Evolutionary conservation across 495 filamentous ascomycete genomes (phyloP).

Genomic region (Tuber indicum): DNA sequence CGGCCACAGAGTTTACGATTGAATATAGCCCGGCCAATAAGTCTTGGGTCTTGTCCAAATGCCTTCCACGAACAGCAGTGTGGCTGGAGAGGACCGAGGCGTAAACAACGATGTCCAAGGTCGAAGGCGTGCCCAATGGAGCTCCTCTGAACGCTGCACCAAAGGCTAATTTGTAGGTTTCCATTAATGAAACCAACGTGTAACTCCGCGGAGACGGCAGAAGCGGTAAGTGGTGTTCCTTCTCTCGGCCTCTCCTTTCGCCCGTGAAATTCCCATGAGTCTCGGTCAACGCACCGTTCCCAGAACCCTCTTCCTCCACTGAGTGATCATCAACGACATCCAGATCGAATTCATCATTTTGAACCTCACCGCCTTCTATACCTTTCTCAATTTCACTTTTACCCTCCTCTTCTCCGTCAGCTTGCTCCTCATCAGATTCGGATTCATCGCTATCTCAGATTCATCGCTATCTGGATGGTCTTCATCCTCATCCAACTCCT

Average conservation of each 20-base stretch:
- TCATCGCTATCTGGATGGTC: slow-evolving; percentile 32
- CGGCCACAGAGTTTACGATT: slow-evolving; percentile 58
- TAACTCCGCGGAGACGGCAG: slow-evolving; percentile 27
- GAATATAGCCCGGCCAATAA: slow-evolving; percentile 74
- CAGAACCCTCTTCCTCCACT: slow-evolving; percentile 34
- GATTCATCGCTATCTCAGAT: too few relatives aligned
- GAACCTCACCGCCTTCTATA: slow-evolving; percentile 19
- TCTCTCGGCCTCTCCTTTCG: slow-evolving; percentile 15
- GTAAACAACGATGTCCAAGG: slow-evolving; percentile 42
- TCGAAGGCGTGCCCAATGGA: slow-evolving; percentile 20
- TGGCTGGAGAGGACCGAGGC: slow-evolving; percentile 43
- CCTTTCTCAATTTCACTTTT: slow-evolving; percentile 31
- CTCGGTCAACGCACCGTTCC: slow-evolving; percentile 17
- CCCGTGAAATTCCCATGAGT: slow-evolving; percentile 17
- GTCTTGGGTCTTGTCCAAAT: slow-evolving; percentile 59
- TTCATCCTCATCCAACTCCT: slow-evolving; percentile 36
- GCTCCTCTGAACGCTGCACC: slow-evolving; percentile 25
- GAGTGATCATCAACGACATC: slow-evolving; percentile 36
- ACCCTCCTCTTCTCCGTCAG: slow-evolving; percentile 29
- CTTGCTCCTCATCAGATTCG: slow-evolving; percentile 36
- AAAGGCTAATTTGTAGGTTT: slow-evolving; percentile 29
- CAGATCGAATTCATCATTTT: slow-evolving; percentile 35
- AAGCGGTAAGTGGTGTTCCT: slow-evolving; percentile 25
- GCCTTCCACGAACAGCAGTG: slow-evolving; percentile 49
- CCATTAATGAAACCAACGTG: slow-evolving; percentile 20